Base-by-base conservation (phyloP, 2,329 filamentous ascomycete species). In the Colletotrichum tabaci region DNA sequence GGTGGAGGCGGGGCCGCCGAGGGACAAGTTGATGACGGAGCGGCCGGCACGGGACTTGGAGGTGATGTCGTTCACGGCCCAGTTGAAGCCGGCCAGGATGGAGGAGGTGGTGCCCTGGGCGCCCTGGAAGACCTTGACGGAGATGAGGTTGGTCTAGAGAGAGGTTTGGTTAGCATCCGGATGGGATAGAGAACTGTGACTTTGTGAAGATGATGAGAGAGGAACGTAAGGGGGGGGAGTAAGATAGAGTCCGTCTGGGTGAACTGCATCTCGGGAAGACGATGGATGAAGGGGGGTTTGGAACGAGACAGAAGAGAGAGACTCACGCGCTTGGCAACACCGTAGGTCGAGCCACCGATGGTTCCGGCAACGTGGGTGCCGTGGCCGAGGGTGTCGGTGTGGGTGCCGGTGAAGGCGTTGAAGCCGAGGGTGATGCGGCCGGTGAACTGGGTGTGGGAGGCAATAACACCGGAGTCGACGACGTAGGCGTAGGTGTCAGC, bases 21-120 rank as follows among this genome's bases (percentile, higher is more conserved):
- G 83, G 26, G 86, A 89, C 86, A 90, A 86, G 80, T 84, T 87
- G 69, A 89, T 83, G 21, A 89, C 87, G 18, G 87, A 79, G n/a
- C 82, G 82, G 30, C 67, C 76, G 50, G 79, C 76, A 26, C 85
- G 84, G 53, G 79, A 79, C 18, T 82, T 82, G 57, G 78, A 80
- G 53, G 80, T 76, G 71, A 85, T 85, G 78, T 87, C 83, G 73
- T 83, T 80, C 55, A 82, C 82, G 35, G 86, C 85, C 79, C 80
- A 85, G 75, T 83, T 79, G 74, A 77, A 82, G 49, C 81, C 81
- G 9, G 79, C 75, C 23, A 80, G 74, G 47, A 79, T 77, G 44
- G 76, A 76, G 74, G 77, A 78, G 15, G 77, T 77, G 21, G 77
- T 77, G 8, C 75, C 76, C 23, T 75, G 74, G 53, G 67, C 74